phyloP scores from a whole-genome alignment of 768 basidiomycete species.

The Thelephora ganbajun region DNA sequence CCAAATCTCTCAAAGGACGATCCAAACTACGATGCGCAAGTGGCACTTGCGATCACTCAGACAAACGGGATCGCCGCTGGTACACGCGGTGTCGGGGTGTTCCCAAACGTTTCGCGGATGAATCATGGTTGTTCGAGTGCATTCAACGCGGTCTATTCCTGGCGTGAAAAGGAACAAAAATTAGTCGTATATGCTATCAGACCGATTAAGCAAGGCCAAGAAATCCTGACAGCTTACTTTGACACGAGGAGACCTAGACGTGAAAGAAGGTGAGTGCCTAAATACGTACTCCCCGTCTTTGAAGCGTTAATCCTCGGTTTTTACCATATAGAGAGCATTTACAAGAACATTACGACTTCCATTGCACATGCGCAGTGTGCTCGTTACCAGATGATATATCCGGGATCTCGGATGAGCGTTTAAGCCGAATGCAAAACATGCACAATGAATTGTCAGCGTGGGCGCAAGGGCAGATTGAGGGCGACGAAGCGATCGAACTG shows the following conservation, averaged over 20 bases:
- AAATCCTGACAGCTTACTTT: conserved; percentile 48
- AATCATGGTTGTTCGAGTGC: conserved; percentile 59
- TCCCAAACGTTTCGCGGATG: conserved; percentile 50
- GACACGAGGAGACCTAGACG: conserved; percentile 39
- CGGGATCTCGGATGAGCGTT: conserved; percentile 34
- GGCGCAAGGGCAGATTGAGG: conserved; percentile 30
- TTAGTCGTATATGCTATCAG: conserved; percentile 48
- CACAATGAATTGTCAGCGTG: conserved; percentile 35
- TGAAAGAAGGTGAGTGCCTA: conserved; percentile 32
- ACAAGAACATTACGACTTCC: conserved; percentile 37
- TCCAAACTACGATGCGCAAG: conserved; percentile 21
- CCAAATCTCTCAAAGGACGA: conserved; percentile 20
- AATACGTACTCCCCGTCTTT: background rate
- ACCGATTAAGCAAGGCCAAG: conserved; percentile 38
- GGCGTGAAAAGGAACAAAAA: conserved; percentile 32
- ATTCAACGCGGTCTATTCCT: conserved; percentile 54
- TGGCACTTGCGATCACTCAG: conserved; percentile 52
- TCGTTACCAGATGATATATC: conserved; percentile 36
- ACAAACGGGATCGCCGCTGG: conserved; percentile 53
- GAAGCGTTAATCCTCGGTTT: background rate
- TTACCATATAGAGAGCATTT: conserved; percentile 29
- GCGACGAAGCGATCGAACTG: conserved; percentile 32
- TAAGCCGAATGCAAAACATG: conserved; percentile 29
- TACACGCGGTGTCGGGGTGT: conserved; percentile 35
- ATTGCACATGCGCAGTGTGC: conserved; percentile 45